These are phyloP conservation scores for Verbascum thapsus DNA, from an alignment of 257 asterid genomes.

Conservation along the genomic window DNA sequence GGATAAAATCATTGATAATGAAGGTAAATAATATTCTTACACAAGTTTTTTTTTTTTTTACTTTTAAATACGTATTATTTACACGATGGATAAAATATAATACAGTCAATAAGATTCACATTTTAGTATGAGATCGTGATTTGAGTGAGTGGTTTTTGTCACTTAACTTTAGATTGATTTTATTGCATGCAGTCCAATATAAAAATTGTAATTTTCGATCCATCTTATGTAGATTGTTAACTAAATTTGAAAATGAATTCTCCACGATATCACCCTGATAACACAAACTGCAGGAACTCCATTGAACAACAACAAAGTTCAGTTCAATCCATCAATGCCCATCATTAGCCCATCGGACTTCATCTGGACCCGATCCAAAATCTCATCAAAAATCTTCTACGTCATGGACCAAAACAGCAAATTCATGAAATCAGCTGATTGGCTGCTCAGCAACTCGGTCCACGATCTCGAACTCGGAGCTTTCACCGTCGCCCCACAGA, in stretches of 20 bases:
- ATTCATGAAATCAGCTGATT: no score
- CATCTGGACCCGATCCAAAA: no score
- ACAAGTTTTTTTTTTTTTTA: not conserved
- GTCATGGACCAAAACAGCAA: no score
- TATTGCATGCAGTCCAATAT: not conserved
- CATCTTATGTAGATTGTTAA: no score
- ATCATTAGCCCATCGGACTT: conserved; percentile 29
- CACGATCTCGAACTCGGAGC: conserved; percentile 46
- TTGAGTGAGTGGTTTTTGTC: not conserved
- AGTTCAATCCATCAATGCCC: conserved; percentile 38
- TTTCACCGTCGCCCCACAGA: conserved; percentile 28
- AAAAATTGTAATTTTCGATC: no score
- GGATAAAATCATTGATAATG: conserved; percentile 46
- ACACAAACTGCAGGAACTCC: conserved; percentile 37
- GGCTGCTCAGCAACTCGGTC: conserved; percentile 41
- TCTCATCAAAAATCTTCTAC: no score
- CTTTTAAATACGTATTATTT: not conserved
- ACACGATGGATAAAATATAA: no score
- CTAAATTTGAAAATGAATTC: no score
- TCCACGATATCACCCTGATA: no score
- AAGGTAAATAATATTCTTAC: conserved; percentile 37
- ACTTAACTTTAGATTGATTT: not conserved
- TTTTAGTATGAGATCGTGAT: not conserved
- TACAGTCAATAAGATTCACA: not conserved
- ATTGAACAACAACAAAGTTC: conserved; percentile 23